Evolutionary conservation across 2,329 filamentous ascomycete species (phyloP).

Genomic region (Beauveria sp.): DNA sequence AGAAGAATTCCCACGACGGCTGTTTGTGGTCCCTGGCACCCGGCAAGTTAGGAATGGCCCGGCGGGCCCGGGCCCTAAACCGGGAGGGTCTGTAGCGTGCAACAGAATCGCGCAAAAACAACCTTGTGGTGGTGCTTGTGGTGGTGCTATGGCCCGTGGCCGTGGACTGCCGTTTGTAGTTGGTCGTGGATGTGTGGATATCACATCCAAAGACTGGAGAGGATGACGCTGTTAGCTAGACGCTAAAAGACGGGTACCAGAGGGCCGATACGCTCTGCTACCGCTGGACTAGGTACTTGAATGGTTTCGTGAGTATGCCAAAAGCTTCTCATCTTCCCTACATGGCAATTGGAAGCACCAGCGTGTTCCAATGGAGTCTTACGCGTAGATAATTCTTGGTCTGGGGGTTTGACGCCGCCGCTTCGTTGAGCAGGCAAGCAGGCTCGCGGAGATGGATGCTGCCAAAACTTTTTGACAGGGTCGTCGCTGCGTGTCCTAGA

Average conservation of each 20-base stretch:
- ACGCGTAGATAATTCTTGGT: not conserved
- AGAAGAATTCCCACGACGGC: slow-evolving; percentile 8
- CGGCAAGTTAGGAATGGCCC: slow-evolving; percentile 12
- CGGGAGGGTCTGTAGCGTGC: not conserved
- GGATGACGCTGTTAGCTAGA: slow-evolving; percentile 1
- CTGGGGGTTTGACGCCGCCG: not conserved
- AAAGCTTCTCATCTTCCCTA: not conserved
- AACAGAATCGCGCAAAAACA: not conserved
- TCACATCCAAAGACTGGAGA: not conserved
- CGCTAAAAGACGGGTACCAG: not conserved
- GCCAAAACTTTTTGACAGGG: not conserved
- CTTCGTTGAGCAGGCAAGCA: not conserved
- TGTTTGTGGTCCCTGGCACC: slow-evolving; percentile 13
- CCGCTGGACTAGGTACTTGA: not conserved
- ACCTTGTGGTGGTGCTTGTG: not conserved
- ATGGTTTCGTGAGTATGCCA: not conserved
- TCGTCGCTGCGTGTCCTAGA: slow-evolving; percentile 25
- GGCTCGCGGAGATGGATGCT: not conserved
- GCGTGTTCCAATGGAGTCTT: not conserved
- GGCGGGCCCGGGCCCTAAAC: slow-evolving; percentile 7
- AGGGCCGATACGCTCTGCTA: not conserved
- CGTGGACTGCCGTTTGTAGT: not conserved
- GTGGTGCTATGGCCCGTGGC: not conserved
- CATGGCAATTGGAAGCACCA: not conserved
- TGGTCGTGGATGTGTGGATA: slow-evolving; percentile 3